These are phyloP conservation scores for Myotisia sp. DNA, from an alignment of 2,329 filamentous ascomycete species.

Conservation along the genomic window DNA sequence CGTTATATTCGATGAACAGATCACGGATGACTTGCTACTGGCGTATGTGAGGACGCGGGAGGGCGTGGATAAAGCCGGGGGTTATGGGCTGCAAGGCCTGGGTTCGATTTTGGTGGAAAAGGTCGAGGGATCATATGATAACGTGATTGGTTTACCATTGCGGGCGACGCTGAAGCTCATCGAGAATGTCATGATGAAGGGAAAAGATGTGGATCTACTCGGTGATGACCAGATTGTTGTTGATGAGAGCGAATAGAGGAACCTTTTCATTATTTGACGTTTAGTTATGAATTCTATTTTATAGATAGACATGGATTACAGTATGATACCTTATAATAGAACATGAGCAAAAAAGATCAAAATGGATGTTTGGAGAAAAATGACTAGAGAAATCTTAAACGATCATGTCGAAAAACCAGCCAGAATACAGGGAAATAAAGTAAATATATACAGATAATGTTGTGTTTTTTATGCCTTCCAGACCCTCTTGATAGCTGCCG, in stretches of 20 bases:
- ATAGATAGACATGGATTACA: no score
- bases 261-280: no score
- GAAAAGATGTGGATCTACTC: no score
- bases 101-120: constrained; percentile 76
- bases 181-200: constrained; percentile 70
- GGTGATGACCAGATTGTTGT: no score
- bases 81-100: constrained; percentile 84
- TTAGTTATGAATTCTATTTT: no score
- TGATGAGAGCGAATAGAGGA: no score
- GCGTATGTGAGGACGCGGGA: constrained; percentile 59
- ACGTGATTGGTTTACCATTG: constrained; percentile 82
- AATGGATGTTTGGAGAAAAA: no score
- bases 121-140: constrained; percentile 82
- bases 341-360: no score
- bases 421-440: constrained; percentile 12
- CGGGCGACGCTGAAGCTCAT: constrained; percentile 64
- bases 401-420: not conserved
- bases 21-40: constrained; percentile 70
- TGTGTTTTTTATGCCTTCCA: constrained; percentile 70
- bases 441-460: constrained; percentile 17
- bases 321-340: no score
- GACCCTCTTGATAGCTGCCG: constrained; percentile 72
- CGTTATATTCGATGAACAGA: constrained; percentile 66
- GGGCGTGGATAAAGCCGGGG: constrained; percentile 89
- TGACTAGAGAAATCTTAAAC: no score